A percentile compares a stretch with the other conserved stretches of the same genome.
phyloP scores from a whole-genome alignment of 768 basidiomycete species.

The Lepiota brunneoincarnata region DNA sequence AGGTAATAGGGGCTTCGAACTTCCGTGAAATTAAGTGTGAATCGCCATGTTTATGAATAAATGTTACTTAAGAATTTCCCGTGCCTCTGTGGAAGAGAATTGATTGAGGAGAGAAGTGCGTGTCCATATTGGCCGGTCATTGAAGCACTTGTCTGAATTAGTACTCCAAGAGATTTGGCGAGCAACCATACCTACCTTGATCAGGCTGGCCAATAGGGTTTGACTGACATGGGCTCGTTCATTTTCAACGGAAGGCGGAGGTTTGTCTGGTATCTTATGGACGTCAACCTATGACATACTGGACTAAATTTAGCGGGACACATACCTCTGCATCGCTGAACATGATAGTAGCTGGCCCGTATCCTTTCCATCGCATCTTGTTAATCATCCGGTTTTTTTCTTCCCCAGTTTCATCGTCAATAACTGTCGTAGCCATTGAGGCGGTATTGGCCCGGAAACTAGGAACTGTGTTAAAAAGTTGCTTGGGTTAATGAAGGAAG shows the following conservation, averaged over 20 bases:
- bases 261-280: conserved; percentile 62
- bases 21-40: conserved; percentile 24
- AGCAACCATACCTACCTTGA: conserved; percentile 38
- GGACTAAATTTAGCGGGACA: not conserved
- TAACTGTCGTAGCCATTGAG: conserved; percentile 62
- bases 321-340: conserved; percentile 58
- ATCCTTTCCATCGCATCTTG: conserved; percentile 82
- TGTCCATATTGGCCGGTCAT: conserved; percentile 84
- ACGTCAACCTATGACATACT: not conserved
- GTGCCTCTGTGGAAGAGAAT: conserved; percentile 61
- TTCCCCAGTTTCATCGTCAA: conserved; percentile 76
- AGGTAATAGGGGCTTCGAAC: conserved; percentile 80
- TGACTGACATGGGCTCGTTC: conserved; percentile 53
- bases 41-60: not conserved
- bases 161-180: not conserved
- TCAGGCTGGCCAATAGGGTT: conserved; percentile 50
- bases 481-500: not conserved
- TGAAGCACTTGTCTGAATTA: conserved; percentile 53
- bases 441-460: conserved; percentile 81
- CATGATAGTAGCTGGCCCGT: conserved; percentile 68
- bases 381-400: conserved; percentile 85
- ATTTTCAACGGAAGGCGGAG: conserved; percentile 60
- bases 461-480: not conserved
- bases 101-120: conserved; percentile 85
- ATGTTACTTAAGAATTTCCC: conserved; percentile 73